Conservation (phyloP, 148 eudicot species). For the Arbutus unedo region DNA sequence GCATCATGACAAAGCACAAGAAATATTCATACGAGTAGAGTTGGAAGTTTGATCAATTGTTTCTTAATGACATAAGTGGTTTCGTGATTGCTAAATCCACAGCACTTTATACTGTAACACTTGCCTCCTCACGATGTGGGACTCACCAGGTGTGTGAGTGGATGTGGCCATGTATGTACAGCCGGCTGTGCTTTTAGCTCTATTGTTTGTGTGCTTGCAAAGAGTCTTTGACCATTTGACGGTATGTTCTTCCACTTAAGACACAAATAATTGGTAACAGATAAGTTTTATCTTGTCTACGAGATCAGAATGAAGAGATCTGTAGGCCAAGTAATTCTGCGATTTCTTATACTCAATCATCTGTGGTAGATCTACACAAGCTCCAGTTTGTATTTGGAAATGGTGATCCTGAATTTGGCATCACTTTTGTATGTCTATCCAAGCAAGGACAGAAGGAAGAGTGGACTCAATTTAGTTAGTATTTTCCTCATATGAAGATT, state of each 20-base stretch:
- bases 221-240: background rate
- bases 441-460: background rate
- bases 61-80: background rate
- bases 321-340: background rate
- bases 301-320: too few relatives aligned
- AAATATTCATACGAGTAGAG: background rate
- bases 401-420: background rate
- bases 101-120: background rate
- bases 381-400: background rate
- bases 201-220: background rate
- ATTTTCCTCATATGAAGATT: background rate
- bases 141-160: background rate
- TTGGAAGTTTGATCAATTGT: background rate
- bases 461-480: background rate
- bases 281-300: background rate
- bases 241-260: background rate
- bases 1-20: background rate
- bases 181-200: background rate
- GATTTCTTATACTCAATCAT: background rate
- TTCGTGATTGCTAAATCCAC: background rate
- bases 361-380: background rate
- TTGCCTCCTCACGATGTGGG: background rate
- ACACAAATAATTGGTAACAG: background rate
- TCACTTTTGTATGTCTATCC: background rate
- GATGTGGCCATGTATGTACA: background rate